Evolutionary conservation across 1,284 basidiomycete genomes (phyloP), one percentile per base, ranked within the genome.

Genomic region (Cerrena zonata): DNA sequence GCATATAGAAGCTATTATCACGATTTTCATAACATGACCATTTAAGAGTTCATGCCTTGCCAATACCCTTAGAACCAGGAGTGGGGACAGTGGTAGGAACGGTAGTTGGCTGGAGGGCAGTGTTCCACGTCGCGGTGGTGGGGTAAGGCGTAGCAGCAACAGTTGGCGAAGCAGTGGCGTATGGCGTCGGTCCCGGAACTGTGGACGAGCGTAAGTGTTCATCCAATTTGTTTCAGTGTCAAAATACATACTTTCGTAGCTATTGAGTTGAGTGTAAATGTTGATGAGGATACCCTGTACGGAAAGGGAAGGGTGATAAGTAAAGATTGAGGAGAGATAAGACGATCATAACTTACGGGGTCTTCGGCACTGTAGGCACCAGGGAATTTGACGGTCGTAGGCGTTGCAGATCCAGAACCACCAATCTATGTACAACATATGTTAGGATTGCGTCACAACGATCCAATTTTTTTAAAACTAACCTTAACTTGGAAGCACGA

Each of bases 401-500:
- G 48, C 18, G 11, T 44, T 2, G 39, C 48, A 19, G n/a, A 44
- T 27, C 48, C 48, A 23, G 19, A 27, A 24, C 48, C 48, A 3
- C 25, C 41, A 23, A 42, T 42, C 41, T n/a, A n/a, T n/a, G n/a
- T n/a, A n/a, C n/a, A n/a, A n/a, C n/a, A n/a, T n/a, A n/a, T n/a
- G n/a, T n/a, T n/a, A n/a, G n/a, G n/a, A n/a, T n/a, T n/a, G n/a
- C n/a, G n/a, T n/a, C n/a, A n/a, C n/a, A n/a, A n/a, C n/a, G n/a
- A n/a, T n/a, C n/a, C n/a, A n/a, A n/a, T n/a, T n/a, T n/a, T n/a
- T n/a, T n/a, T n/a, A n/a, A 7, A 11, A 42, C 23, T 51, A 23
- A 76, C 73, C 53, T 69, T 71, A 58, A 77, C 58, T 56, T 78
- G 75, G 70, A 65, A 77, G 68, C 76, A 77, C 5, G 72, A 73